Conservation (phyloP, 139 green algal species). For the Astrephomene gubernaculifera region DNA sequence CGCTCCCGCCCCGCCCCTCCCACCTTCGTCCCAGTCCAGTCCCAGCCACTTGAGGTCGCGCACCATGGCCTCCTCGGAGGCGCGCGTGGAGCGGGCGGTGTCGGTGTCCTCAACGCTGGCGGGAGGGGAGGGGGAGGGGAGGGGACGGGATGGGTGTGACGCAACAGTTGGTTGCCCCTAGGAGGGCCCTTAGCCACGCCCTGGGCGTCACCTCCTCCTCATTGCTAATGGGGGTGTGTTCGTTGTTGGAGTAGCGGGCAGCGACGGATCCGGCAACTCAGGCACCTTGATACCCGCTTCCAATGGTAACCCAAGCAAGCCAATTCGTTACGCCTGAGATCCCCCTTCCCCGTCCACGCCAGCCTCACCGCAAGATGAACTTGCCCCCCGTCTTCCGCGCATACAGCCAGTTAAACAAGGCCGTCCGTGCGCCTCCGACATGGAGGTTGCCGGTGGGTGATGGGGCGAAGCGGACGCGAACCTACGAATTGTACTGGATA, state of each 20-base stretch:
- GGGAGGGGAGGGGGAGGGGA: neutral
- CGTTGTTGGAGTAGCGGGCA: no score
- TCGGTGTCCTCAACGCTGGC: slow-evolving; percentile 98
- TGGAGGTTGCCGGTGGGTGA: slow-evolving; percentile 99
- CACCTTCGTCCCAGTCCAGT: slow-evolving; percentile 97
- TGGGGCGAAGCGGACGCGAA: slow-evolving; percentile 96
- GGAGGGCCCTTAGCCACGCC: no score
- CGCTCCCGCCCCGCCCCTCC: neutral
- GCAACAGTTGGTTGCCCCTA: no score
- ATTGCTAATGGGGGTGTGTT: no score
- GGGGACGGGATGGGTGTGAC: no score
- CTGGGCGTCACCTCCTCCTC: no score
- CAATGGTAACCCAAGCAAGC: neutral
- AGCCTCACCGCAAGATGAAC: slow-evolving; percentile 93
- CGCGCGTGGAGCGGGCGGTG: slow-evolving; percentile 89
- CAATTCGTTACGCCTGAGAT: neutral
- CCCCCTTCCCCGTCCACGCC: neutral
- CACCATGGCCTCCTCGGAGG: slow-evolving; percentile 92
- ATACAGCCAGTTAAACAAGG: slow-evolving; percentile 99
- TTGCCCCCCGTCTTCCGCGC: slow-evolving; percentile 89
- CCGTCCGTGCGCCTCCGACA: slow-evolving; percentile 96
- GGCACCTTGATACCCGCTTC: no score
- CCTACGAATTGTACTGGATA: no score
- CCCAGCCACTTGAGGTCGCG: slow-evolving; percentile 96
- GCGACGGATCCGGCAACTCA: no score